Evolutionary conservation across 352 stramenopile genomes (phyloP).

Genomic region (Pythium aquatile): DNA sequence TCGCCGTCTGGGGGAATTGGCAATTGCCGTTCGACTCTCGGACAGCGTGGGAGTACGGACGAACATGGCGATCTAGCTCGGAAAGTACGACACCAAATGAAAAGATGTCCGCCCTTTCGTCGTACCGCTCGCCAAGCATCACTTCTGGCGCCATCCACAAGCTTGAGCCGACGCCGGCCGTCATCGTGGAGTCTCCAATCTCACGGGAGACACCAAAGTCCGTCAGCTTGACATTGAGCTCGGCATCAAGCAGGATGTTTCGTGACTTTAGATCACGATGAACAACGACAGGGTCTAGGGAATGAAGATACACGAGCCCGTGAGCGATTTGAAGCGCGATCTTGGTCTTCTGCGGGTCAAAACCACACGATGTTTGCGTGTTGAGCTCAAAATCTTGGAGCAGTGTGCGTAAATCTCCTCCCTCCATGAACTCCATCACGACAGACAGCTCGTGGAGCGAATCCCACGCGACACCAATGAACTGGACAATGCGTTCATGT

Average conservation of each 20-base stretch:
- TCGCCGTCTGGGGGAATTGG: slow-evolving; percentile 16
- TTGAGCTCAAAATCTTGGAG: slow-evolving; percentile 1
- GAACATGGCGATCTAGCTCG: slow-evolving; percentile 51
- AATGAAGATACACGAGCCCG: slow-evolving; percentile 18
- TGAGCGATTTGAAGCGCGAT: slow-evolving; percentile 19
- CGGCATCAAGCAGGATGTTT: slow-evolving; percentile 15
- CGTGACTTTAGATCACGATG: slow-evolving; percentile 19
- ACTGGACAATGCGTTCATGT: slow-evolving; percentile 62
- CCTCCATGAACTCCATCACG: slow-evolving; percentile 31
- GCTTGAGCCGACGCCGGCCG: slow-evolving; percentile 13
- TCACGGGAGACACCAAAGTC: slow-evolving; percentile 22
- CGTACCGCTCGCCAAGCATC: slow-evolving; percentile 26
- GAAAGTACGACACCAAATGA: slow-evolving; percentile 56
- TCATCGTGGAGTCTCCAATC: slow-evolving; percentile 17
- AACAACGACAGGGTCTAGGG: slow-evolving; percentile 1
- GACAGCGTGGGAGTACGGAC: slow-evolving; percentile 36
- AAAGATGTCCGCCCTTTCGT: slow-evolving; percentile 26
- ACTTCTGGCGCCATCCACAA: slow-evolving; percentile 37
- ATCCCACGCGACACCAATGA: slow-evolving; percentile 66
- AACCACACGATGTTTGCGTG: neutral
- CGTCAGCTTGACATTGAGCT: slow-evolving; percentile 18
- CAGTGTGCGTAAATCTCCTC: slow-evolving; percentile 16
- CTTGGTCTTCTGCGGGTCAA: slow-evolving; percentile 10
- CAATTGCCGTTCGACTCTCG: neutral
- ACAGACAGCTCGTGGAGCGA: slow-evolving; percentile 26